These are phyloP conservation scores for Globisporangium apiculatum DNA, from an alignment of 352 stramenopile species.

Conservation along the genomic window DNA sequence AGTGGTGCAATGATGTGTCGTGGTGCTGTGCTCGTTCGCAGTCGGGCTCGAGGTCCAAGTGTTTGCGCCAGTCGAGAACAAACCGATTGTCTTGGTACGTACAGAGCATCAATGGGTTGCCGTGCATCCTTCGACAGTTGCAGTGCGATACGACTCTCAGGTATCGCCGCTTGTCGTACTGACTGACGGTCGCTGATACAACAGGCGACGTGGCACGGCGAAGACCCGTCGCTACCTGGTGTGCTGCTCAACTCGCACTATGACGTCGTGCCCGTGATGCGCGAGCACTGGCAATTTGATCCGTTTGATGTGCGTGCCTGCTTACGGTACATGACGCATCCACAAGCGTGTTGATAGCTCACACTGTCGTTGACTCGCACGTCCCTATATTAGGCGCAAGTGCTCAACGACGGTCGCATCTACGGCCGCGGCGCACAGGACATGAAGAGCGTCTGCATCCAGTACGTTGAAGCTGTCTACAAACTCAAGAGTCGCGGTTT, in stretches of 20 bases:
- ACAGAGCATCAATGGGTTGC: neutral
- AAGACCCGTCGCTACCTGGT: conserved; percentile 66
- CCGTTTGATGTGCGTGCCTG: conserved; percentile 65
- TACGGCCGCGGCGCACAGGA: conserved; percentile 90
- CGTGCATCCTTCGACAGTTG: too few species aligned
- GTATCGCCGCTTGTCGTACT: neutral
- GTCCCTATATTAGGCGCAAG: conserved; percentile 25
- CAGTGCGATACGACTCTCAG: neutral
- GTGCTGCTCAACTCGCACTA: conserved; percentile 94
- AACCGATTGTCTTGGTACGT: conserved; percentile 88
- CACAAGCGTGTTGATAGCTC: too few species aligned
- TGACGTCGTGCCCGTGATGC: conserved; percentile 90
- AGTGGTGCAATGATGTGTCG: neutral
- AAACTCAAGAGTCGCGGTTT: conserved; percentile 61
- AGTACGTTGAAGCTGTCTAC: conserved; percentile 92
- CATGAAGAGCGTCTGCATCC: conserved; percentile 95
- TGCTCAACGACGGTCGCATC: conserved; percentile 81
- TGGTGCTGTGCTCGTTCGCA: conserved; percentile 7
- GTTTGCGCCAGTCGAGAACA: conserved; percentile 52
- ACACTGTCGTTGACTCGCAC: neutral
- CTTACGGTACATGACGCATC: too few species aligned
- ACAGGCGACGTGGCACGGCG: conserved; percentile 67
- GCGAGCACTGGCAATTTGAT: conserved; percentile 81
- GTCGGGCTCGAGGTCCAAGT: conserved; percentile 42
- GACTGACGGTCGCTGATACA: neutral